phyloP scores from a whole-genome alignment of 495 filamentous ascomycete genomes.

The Talaromyces wortmannii region DNA sequence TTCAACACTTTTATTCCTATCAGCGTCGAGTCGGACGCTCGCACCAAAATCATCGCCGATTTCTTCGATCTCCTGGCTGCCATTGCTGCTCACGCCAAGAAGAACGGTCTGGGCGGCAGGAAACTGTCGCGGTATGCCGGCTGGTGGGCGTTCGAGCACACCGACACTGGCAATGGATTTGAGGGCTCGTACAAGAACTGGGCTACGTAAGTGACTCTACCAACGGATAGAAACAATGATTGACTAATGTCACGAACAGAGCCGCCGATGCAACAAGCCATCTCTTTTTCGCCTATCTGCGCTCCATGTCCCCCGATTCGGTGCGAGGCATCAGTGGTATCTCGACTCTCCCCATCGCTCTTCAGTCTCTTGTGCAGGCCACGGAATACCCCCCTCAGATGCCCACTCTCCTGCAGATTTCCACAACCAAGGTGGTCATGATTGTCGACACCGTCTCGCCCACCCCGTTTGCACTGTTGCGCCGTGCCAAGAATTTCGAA shows the following conservation, averaged over 20 bases:
- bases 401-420: constrained; percentile 68
- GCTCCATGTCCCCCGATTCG: constrained; percentile 77
- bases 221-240: not conserved
- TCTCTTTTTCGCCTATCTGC: constrained; percentile 94
- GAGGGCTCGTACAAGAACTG: constrained; percentile 90
- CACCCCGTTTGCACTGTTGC: constrained; percentile 85
- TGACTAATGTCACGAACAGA: constrained; percentile 36
- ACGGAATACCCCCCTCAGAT: constrained; percentile 91
- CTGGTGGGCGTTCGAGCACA: constrained; percentile 98
- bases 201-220: constrained; percentile 43
- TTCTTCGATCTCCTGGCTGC: constrained; percentile 94
- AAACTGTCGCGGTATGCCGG: constrained; percentile 93
- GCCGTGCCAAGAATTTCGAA: constrained; percentile 89
- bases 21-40: constrained; percentile 82
- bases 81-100: constrained; percentile 75
- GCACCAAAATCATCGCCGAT: constrained; percentile 84
- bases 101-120: constrained; percentile 85
- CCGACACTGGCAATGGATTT: constrained; percentile 82
- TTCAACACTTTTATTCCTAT: constrained; percentile 96
- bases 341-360: constrained; percentile 76
- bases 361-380: constrained; percentile 83
- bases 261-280: constrained; percentile 95
- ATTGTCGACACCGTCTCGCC: constrained; percentile 94
- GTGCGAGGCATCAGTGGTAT: constrained; percentile 64
- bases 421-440: constrained; percentile 88